phyloP scores from a whole-genome alignment of 768 basidiomycete genomes.

The Tylopilus felleus region DNA sequence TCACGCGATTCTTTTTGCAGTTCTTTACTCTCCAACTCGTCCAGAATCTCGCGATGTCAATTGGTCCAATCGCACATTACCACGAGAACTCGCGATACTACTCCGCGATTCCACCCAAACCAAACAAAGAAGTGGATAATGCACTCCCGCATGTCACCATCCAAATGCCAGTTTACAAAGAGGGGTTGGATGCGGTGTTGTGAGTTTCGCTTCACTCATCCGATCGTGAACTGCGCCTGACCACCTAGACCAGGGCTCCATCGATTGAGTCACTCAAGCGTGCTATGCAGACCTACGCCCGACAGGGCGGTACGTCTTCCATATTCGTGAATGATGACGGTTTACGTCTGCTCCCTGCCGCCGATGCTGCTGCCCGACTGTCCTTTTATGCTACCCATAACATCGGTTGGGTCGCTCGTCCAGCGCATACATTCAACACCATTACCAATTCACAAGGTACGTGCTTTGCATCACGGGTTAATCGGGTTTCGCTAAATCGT shows the following conservation, averaged over 20 bases:
- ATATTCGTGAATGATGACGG: slow-evolving; percentile 66
- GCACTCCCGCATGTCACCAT: slow-evolving; percentile 49
- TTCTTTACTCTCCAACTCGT: slow-evolving; percentile 43
- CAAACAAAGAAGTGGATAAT: slow-evolving; percentile 43
- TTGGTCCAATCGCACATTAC: slow-evolving; percentile 53
- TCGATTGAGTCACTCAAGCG: slow-evolving; percentile 54
- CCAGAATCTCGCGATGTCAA: slow-evolving; percentile 35
- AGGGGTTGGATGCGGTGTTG: slow-evolving; percentile 49
- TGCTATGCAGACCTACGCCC: slow-evolving; percentile 62
- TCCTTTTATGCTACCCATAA: slow-evolving; percentile 54
- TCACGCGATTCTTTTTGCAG: slow-evolving; percentile 17
- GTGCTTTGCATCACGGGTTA: slow-evolving; percentile 29
- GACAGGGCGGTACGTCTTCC: slow-evolving; percentile 58
- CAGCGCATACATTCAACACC: slow-evolving; percentile 41
- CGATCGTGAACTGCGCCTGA: not conserved
- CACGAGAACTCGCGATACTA: slow-evolving; percentile 52
- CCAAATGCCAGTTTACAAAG: slow-evolving; percentile 60
- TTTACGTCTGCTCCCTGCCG: slow-evolving; percentile 46
- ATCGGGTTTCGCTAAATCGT: slow-evolving; percentile 17
- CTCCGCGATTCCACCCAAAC: slow-evolving; percentile 41
- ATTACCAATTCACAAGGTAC: slow-evolving; percentile 50
- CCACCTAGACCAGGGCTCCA: slow-evolving; percentile 31
- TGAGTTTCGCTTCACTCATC: slow-evolving; percentile 27
- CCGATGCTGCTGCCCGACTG: slow-evolving; percentile 45
- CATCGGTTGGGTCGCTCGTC: slow-evolving; percentile 60